phyloP scores from a whole-genome alignment of 352 stramenopile genomes.

The Saprolegnia diclina region DNA sequence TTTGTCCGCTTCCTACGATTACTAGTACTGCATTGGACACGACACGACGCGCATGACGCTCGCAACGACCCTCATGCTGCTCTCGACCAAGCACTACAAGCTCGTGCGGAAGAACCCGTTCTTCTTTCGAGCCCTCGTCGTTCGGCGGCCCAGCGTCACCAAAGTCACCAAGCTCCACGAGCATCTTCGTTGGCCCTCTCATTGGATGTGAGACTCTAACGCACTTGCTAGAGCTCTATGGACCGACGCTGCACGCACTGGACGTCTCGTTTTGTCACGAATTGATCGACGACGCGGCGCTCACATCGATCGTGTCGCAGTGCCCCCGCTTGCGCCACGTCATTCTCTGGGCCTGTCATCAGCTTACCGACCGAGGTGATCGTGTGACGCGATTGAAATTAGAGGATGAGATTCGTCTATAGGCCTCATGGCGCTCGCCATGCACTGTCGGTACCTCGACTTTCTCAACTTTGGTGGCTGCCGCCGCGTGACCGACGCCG shows the following conservation, averaged over 20 bases:
- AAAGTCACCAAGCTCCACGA: neutral
- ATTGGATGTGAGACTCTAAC: neutral
- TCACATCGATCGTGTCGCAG: neutral
- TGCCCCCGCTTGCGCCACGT: constrained; percentile 4
- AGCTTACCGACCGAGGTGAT: constrained; percentile 19
- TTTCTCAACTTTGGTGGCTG: constrained; percentile 29
- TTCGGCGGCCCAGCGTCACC: neutral
- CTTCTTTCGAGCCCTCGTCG: constrained; percentile 12
- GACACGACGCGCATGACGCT: neutral
- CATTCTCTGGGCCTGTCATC: constrained; percentile 24
- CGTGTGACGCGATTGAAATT: neutral
- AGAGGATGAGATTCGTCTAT: neutral
- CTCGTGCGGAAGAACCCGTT: constrained; percentile 13
- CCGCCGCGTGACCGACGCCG: constrained; percentile 2
- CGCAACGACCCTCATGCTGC: neutral
- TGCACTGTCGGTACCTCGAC: constrained; percentile 15
- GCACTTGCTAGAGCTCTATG: neutral
- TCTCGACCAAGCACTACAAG: constrained; percentile 20
- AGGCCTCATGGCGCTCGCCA: constrained; percentile 14
- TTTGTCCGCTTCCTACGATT: too few species aligned
- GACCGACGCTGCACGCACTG: neutral
- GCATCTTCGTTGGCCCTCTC: neutral
- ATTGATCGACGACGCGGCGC: constrained; percentile 1
- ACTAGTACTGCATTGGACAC: constrained; percentile 10
- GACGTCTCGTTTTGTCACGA: constrained; percentile 26